Conservation (phyloP, 352 stramenopile species). For the Globisporangium cystogenes region DNA sequence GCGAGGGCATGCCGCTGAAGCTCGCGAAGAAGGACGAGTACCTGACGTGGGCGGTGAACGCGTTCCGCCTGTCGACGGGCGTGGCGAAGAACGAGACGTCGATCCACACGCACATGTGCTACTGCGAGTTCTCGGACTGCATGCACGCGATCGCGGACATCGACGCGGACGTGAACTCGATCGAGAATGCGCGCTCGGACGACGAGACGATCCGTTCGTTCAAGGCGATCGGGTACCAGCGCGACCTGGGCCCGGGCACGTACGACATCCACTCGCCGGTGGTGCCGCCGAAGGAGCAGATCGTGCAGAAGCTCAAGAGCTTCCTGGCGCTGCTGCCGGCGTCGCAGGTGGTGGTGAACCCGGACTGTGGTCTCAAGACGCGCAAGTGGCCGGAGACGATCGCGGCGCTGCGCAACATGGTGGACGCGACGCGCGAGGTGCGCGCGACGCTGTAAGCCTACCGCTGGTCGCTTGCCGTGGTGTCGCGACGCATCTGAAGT, state of each 20-base stretch:
- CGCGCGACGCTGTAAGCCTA: constrained; percentile 52
- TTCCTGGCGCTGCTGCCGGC: constrained; percentile 80
- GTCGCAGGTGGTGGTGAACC: constrained; percentile 86
- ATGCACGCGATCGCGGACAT: constrained; percentile 91
- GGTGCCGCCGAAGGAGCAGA: constrained; percentile 84
- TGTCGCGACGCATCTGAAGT: too few relatives aligned
- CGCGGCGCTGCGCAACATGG: constrained; percentile 85
- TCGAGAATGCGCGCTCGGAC: constrained; percentile 91
- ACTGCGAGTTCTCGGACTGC: constrained; percentile 93
- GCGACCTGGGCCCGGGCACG: constrained; percentile 86
- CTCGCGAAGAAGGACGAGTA: constrained; percentile 81
- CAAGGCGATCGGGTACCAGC: constrained; percentile 87
- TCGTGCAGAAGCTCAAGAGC: constrained; percentile 83
- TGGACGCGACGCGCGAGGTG: constrained; percentile 73
- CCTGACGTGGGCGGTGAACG: constrained; percentile 71
- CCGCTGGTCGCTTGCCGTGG: too few relatives aligned
- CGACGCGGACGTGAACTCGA: constrained; percentile 93
- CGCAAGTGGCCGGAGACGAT: constrained; percentile 91
- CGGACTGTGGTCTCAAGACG: constrained; percentile 93
- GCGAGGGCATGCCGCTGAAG: constrained; percentile 90
- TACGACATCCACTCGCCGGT: constrained; percentile 95
- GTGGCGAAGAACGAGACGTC: constrained; percentile 86
- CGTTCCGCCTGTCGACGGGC: constrained; percentile 86
- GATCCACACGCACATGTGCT: constrained; percentile 96
- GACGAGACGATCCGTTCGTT: constrained; percentile 90